Percentiles rank a stretch among this genome's conserved stretches.
phyloP scores from a whole-genome alignment of 2,329 filamentous ascomycete genomes.

The Botrytis galanthina region DNA sequence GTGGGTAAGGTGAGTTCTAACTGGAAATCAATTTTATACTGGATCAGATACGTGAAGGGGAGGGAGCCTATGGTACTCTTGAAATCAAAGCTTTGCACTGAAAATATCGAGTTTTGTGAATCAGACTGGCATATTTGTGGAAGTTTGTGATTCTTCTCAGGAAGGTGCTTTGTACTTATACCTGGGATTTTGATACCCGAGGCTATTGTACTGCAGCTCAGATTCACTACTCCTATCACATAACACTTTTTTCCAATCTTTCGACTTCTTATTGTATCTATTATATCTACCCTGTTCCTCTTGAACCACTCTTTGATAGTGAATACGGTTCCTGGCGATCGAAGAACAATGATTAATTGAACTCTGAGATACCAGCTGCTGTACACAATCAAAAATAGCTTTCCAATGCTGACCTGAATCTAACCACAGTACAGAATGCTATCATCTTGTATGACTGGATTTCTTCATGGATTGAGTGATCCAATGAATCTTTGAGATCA shows the following conservation, averaged over 20 bases:
- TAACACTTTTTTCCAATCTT: background rate
- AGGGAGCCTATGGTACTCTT: background rate
- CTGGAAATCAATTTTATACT: background rate
- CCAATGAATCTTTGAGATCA: background rate
- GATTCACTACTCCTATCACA: background rate
- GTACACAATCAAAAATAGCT: too few relatives aligned
- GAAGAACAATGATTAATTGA: background rate
- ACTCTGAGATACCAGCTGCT: too few relatives aligned
- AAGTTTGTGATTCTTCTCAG: background rate
- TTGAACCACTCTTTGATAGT: background rate
- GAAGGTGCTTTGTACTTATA: background rate
- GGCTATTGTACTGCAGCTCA: background rate
- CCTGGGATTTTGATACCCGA: background rate
- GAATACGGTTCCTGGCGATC: background rate
- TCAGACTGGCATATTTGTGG: background rate
- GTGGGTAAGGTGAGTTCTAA: background rate
- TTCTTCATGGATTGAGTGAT: background rate
- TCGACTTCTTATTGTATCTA: background rate
- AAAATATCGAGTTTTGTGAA: background rate
- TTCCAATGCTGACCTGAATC: background rate
- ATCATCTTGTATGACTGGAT: background rate
- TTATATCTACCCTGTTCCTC: rapidly evolving
- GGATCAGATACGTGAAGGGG: background rate
- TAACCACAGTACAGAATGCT: background rate
- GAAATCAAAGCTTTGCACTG: background rate